Evolutionary conservation across 1,139 yeast species (phyloP).

Genomic region (Yamadazyma dendronema): DNA sequence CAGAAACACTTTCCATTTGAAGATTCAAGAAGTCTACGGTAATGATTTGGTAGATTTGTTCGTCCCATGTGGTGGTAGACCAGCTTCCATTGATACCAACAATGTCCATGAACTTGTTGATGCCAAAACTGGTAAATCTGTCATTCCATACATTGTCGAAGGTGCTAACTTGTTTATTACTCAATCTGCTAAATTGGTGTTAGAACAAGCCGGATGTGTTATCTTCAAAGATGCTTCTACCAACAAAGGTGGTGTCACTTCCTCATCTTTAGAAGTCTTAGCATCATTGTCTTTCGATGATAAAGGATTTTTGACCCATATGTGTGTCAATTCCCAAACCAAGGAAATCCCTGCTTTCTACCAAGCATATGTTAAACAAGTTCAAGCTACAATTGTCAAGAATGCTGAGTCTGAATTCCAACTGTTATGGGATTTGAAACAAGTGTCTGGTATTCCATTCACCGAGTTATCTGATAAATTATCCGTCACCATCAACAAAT

Average conservation of each 20-base stretch:
- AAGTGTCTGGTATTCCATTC: constrained; percentile 65
- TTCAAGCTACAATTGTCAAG: constrained; percentile 67
- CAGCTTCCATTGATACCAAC: constrained; percentile 89
- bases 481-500: constrained; percentile 81
- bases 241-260: constrained; percentile 98
- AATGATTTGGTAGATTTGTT: constrained; percentile 67
- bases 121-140: constrained; percentile 69
- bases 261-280: constrained; percentile 91
- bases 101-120: constrained; percentile 76
- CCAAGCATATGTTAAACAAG: constrained; percentile 76
- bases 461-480: constrained; percentile 82
- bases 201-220: constrained; percentile 84
- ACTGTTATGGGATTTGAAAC: constrained; percentile 78
- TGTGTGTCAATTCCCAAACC: constrained; percentile 64
- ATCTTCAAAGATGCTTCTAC: constrained; percentile 96
- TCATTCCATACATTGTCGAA: constrained; percentile 88
- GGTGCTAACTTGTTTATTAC: constrained; percentile 97
- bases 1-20: constrained; percentile 87
- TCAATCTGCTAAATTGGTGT: constrained; percentile 83
- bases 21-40: constrained; percentile 63
- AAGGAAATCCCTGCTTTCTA: constrained; percentile 70
- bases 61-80: constrained; percentile 99
- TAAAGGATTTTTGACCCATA: constrained; percentile 66
- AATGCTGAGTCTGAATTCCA: constrained; percentile 88
- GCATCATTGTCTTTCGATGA: constrained; percentile 94